Conservation (phyloP, 2,329 filamentous ascomycete genomes). For the Rhytidhysteron rufulum region DNA sequence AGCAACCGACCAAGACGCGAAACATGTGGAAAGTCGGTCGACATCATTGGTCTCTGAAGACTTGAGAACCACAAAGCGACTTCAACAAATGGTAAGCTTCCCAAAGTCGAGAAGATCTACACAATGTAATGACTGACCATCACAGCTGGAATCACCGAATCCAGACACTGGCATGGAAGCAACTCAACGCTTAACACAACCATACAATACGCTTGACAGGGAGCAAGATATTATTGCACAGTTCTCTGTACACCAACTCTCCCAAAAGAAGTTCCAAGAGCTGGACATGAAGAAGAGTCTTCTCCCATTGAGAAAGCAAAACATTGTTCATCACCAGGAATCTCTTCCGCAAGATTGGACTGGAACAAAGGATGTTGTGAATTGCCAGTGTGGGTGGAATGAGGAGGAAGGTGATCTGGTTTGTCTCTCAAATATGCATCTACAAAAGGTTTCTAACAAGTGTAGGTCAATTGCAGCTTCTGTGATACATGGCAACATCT, state of each 20-base stretch:
- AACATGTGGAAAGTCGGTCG: background rate
- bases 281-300: constrained; percentile 13
- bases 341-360: background rate
- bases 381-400: constrained; percentile 41
- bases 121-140: too few relatives aligned
- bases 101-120: too few relatives aligned
- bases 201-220: background rate
- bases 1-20: too few relatives aligned
- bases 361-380: constrained; percentile 16
- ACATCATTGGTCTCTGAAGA: constrained; percentile 11
- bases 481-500: constrained; percentile 46
- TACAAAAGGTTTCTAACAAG: constrained; percentile 5
- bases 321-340: background rate
- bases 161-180: constrained; percentile 4
- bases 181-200: constrained; percentile 4
- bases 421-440: too few relatives aligned
- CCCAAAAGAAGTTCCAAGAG: constrained; percentile 10
- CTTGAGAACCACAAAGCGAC: constrained; percentile 17
- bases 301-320: constrained; percentile 23
- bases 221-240: background rate
- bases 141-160: constrained; percentile 12
- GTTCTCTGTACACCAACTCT: constrained; percentile 8
- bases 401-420: constrained; percentile 42
- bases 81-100: constrained; percentile 30
- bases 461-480: constrained; percentile 42